Conservation (phyloP, 1,284 basidiomycete species). For the Anthracocystis panici-leucophaei region DNA sequence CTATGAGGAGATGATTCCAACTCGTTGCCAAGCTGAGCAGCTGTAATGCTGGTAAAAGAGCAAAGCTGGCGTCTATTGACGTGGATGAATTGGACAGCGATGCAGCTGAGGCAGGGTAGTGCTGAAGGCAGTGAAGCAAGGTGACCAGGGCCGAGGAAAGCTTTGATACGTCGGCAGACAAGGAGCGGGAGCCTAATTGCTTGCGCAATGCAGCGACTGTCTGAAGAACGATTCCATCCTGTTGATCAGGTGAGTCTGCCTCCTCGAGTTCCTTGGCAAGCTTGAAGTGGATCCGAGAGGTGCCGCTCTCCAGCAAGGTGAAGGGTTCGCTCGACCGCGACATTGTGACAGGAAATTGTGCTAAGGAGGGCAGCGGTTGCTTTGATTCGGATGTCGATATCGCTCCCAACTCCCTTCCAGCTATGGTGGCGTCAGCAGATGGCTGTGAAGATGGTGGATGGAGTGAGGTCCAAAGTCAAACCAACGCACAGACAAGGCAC, state of each 20-base stretch:
- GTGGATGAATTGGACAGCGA: not conserved
- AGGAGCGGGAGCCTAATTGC: slow-evolving; percentile 18
- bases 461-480: not conserved
- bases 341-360: slow-evolving; percentile 5
- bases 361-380: no score
- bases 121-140: slow-evolving; percentile 41
- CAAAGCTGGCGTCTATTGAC: slow-evolving; percentile 31
- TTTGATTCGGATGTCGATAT: not conserved
- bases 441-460: not conserved
- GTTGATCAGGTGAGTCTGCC: slow-evolving; percentile 1
- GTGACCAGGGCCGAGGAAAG: slow-evolving; percentile 30
- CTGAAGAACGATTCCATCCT: slow-evolving; percentile 27
- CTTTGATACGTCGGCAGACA: slow-evolving; percentile 17
- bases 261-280: slow-evolving; percentile 49
- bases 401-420: no score
- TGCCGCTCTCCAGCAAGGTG: slow-evolving; percentile 53
- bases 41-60: slow-evolving; percentile 48
- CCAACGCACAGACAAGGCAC: slow-evolving; percentile 1
- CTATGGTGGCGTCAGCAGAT: no score
- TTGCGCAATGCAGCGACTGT: slow-evolving; percentile 23
- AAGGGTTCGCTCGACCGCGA: slow-evolving; percentile 22
- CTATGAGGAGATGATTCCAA: slow-evolving; percentile 38
- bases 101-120: slow-evolving; percentile 25
- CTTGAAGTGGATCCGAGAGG: slow-evolving; percentile 52
- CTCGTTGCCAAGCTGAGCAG: slow-evolving; percentile 35